These are phyloP conservation scores for Leccinum truebloodii DNA, from an alignment of 768 basidiomycete species.

Conservation along the genomic window DNA sequence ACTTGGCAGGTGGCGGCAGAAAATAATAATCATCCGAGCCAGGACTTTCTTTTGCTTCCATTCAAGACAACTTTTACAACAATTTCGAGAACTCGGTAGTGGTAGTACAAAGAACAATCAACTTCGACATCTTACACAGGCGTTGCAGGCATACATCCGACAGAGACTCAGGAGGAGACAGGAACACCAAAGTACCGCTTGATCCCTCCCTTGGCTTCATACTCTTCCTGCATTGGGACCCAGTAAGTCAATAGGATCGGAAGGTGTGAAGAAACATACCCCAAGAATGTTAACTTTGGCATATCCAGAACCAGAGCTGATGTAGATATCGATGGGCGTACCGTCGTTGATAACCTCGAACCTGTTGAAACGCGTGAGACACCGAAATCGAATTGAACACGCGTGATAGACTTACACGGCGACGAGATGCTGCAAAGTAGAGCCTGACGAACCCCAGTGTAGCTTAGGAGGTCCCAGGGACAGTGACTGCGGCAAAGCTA, in stretches of 20 bases:
- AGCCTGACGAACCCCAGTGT: neutral
- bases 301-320: constrained; percentile 1
- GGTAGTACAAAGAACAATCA: neutral
- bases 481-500: neutral
- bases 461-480: constrained; percentile 7
- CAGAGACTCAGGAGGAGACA: neutral
- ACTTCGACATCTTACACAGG: neutral
- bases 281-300: constrained; percentile 7
- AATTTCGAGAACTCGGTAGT: neutral
- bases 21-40: neutral
- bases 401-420: neutral
- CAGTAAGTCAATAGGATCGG: neutral
- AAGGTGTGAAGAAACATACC: neutral
- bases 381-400: neutral
- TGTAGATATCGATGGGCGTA: constrained; percentile 7
- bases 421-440: neutral
- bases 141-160: neutral
- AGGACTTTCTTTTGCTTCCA: neutral
- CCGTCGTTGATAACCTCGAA: constrained; percentile 4
- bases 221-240: neutral
- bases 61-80: neutral
- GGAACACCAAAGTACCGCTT: constrained; percentile 4
- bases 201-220: neutral
- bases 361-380: neutral
- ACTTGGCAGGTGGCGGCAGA: too few relatives aligned